Base-by-base conservation (phyloP, 176 grass and related monocot species). In the Calamus simplicifolius region DNA sequence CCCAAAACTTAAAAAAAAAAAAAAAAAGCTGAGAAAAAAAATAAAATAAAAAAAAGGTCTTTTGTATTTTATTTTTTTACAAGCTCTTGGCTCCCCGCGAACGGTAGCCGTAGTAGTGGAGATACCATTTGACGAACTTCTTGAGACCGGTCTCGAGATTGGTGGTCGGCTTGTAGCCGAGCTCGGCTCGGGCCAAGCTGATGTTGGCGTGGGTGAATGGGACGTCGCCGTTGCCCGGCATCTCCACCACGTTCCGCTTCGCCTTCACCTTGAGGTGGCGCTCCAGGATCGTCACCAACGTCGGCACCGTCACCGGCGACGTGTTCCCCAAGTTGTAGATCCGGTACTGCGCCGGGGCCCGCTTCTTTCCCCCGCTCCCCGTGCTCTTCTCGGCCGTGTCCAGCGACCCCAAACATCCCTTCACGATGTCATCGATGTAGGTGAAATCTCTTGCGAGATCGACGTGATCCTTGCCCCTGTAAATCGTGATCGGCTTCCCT, bases 381-480 rank as follows among this genome's bases (percentile, higher is more conserved):
- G 86, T 86, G 79, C 90, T 95, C 82, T 62, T 77, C 21, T 77
- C 71, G 0, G 89, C 72, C 13, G 85, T 95, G 72, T 95, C 89
- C 6, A 95, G 78, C 0, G 90, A 73, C 3, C 66, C 77, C 12
- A 95, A 54, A 78, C 90, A 95, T 15, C 90, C 90, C 61, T 79
- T 82, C 56, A 95, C 90, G 49, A 95, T 81, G 76, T 95, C 90
- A 58, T 95, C 90, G 83, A 94, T 85, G 89, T 94, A 94, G 18
- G 89, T 94, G 74, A 94, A 94, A 73, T 94, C 89, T 7, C 89
- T 79, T 0, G 82, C 85, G 4, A 89, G 77, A 69, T 95, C 90
- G 29, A 74, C 73, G 52, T 66, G 79, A 52, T 86, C 52, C 70
- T 78, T 82, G 14, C 85, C 85, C 1, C 89, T 75, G 89, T 83